A percentile compares a stretch with the other conserved stretches of the same genome.
Evolutionary conservation across 1,284 basidiomycete species (phyloP).

Genomic region (Sutorius eximius): DNA sequence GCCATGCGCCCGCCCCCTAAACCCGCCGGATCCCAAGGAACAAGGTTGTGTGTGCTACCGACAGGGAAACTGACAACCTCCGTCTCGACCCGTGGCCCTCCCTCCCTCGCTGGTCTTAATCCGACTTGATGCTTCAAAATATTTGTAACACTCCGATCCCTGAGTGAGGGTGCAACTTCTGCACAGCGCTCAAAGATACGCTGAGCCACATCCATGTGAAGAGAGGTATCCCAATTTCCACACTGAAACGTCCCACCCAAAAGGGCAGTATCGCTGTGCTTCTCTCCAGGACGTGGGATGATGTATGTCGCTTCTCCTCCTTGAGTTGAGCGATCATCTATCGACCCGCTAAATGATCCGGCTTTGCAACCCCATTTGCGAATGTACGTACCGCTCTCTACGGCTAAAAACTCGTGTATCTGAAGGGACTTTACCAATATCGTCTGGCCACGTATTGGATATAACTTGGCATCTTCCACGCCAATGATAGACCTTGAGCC

Average conservation of each 20-base stretch:
- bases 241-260: constrained; percentile 57
- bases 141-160: constrained; percentile 36
- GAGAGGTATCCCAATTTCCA: constrained; percentile 49
- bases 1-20: constrained; percentile 36
- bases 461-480: constrained; percentile 54
- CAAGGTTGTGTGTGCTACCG: constrained; percentile 28
- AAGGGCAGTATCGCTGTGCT: constrained; percentile 41
- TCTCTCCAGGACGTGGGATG: constrained; percentile 49
- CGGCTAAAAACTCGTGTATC: constrained; percentile 40
- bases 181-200: constrained; percentile 48
- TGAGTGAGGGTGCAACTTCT: constrained; percentile 39
- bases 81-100: constrained; percentile 58
- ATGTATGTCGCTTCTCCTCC: constrained; percentile 44
- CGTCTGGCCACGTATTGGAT: constrained; percentile 73
- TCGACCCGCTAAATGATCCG: neutral
- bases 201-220: constrained; percentile 43
- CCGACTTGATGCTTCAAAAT: constrained; percentile 64
- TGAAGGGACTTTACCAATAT: constrained; percentile 58
- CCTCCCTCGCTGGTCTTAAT: constrained; percentile 55
- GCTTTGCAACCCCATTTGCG: neutral
- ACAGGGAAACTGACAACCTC: constrained; percentile 46
- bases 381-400: constrained; percentile 16
- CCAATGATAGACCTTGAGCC: constrained; percentile 61
- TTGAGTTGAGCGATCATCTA: constrained; percentile 17
- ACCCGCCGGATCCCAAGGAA: constrained; percentile 27